Evolutionary conservation across 306 rosid species (phyloP).

Genomic region (Acacia melanoxylon): DNA sequence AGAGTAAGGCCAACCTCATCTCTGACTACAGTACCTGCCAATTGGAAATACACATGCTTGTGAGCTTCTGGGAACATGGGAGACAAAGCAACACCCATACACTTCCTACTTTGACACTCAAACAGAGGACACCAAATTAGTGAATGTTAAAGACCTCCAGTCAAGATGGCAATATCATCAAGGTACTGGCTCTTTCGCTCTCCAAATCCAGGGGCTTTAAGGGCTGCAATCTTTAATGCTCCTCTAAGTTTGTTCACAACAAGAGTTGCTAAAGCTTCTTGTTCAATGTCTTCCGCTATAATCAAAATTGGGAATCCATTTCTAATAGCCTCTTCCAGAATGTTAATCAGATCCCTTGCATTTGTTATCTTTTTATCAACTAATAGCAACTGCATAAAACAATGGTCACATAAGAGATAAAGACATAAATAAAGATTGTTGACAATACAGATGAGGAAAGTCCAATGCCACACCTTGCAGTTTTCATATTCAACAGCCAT

Average conservation of each 20-base stretch:
- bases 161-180: constrained; percentile 92
- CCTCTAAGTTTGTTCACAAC: constrained; percentile 98
- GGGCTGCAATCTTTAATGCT: constrained; percentile 93
- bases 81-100: not conserved
- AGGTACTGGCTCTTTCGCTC: constrained; percentile 99
- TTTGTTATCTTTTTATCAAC: constrained; percentile 94
- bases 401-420: not conserved
- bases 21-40: constrained; percentile 86
- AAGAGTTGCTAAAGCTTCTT: constrained; percentile 95
- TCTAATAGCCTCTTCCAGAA: constrained; percentile 92
- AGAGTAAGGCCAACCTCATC: constrained; percentile 93
- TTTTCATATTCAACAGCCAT: constrained; percentile 95
- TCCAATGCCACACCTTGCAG: constrained; percentile 68
- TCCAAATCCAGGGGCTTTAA: constrained; percentile 99
- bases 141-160: constrained; percentile 65
- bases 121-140: not conserved
- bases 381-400: constrained; percentile 76
- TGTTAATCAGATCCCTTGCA: constrained; percentile 89
- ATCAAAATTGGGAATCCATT: constrained; percentile 85
- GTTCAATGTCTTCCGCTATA: constrained; percentile 94
- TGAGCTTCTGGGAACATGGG: not conserved
- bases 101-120: not conserved
- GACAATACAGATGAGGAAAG: not conserved
- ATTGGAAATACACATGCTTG: not conserved
- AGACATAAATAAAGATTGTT: not conserved